phyloP scores from a whole-genome alignment of 805 yeast species.

The Ogataea angusta region DNA sequence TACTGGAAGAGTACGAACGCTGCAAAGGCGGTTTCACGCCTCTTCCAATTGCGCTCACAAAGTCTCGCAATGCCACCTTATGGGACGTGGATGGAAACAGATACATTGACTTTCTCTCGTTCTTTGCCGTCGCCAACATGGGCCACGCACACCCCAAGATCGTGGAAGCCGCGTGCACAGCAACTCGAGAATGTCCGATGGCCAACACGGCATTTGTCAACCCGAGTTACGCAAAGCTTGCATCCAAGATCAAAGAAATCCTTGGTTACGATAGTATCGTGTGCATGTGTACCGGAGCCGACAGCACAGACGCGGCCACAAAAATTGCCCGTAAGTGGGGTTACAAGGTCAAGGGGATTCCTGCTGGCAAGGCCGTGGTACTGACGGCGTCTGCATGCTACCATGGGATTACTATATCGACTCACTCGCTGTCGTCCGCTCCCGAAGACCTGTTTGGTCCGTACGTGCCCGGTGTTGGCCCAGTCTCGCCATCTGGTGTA shows the following conservation, averaged over 20 bases:
- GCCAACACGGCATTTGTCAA: conserved; percentile 23
- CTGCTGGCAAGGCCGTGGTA: conserved; percentile 19
- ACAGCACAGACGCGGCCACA: conserved; percentile 28
- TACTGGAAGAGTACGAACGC: conserved; percentile 39
- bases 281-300: conserved; percentile 29
- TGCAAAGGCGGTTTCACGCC: conserved; percentile 26
- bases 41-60: conserved; percentile 23
- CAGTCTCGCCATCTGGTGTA: conserved; percentile 25
- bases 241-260: conserved; percentile 18
- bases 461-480: conserved; percentile 23
- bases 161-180: conserved; percentile 26
- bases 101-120: conserved; percentile 28
- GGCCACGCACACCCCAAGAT: conserved; percentile 31
- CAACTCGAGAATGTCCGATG: conserved; percentile 20
- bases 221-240: conserved; percentile 25
- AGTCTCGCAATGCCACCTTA: conserved; percentile 22
- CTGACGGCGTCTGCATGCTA: conserved; percentile 26
- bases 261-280: conserved; percentile 23
- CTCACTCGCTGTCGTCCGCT: conserved; percentile 23
- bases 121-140: conserved; percentile 32
- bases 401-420: conserved; percentile 29
- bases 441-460: conserved; percentile 23
- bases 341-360: conserved; percentile 20
- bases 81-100: conserved; percentile 30
- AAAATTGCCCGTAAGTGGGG: conserved; percentile 32